A percentile compares a stretch with the other conserved stretches of the same genome.
These are phyloP conservation scores for Aspergillus fischeri DNA, from an alignment of 2,329 filamentous ascomycete species.

Conservation along the genomic window DNA sequence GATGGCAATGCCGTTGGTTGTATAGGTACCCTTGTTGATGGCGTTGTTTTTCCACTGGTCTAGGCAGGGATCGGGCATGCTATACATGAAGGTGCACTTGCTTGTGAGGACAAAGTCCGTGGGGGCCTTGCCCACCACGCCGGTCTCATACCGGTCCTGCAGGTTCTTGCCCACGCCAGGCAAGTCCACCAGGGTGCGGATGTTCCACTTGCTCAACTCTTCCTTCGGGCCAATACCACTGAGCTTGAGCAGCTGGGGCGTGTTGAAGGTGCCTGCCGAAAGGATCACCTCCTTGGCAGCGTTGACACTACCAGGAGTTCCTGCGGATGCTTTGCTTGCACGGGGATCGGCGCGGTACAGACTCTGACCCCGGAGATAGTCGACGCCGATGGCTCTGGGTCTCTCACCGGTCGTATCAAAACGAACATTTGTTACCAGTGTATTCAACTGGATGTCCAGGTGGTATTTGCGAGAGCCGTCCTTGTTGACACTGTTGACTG, in stretches of 20 bases:
- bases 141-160: constrained; percentile 58
- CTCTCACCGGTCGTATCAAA: constrained; percentile 36
- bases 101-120: constrained; percentile 30
- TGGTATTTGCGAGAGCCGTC: constrained; percentile 53
- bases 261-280: constrained; percentile 55
- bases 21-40: constrained; percentile 40
- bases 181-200: constrained; percentile 50
- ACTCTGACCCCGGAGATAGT: constrained; percentile 44
- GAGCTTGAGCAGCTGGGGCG: constrained; percentile 60
- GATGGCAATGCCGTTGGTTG: constrained; percentile 53
- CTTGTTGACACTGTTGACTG: constrained; percentile 46
- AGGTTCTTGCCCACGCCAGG: constrained; percentile 61
- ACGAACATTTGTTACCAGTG: constrained; percentile 42
- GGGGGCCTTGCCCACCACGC: constrained; percentile 44
- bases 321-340: constrained; percentile 20
- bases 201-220: constrained; percentile 50
- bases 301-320: constrained; percentile 36
- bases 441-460: constrained; percentile 51
- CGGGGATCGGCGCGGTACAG: constrained; percentile 46
- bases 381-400: constrained; percentile 45
- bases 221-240: constrained; percentile 55
- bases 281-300: constrained; percentile 43
- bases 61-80: constrained; percentile 39
- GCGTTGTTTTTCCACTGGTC: constrained; percentile 40
- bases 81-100: constrained; percentile 27